Conservation (phyloP, 2,329 filamentous ascomycete species). For the Aureobasidium sp. region DNA sequence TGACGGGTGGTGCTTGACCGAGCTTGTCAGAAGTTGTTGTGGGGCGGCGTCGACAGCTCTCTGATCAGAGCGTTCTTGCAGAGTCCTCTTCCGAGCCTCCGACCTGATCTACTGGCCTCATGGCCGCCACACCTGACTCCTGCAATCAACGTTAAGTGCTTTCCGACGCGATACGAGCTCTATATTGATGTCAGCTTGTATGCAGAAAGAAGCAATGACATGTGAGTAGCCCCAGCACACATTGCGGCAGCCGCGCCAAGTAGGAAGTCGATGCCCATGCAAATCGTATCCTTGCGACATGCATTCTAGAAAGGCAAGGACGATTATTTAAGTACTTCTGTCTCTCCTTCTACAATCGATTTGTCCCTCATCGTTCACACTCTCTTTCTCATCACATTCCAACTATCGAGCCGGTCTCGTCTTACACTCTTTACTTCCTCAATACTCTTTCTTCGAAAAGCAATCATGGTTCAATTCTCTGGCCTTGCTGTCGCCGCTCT, state of each 20-base stretch:
- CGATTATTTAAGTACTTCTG: neutral
- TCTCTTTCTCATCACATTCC: conserved; percentile 4
- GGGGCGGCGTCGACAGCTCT: neutral
- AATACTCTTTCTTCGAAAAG: neutral
- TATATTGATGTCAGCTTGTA: neutral
- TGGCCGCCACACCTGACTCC: neutral
- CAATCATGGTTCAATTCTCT: conserved; percentile 17
- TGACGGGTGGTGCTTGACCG: neutral
- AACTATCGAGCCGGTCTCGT: conserved; percentile 11
- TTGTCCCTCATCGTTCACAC: neutral
- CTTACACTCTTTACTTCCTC: conserved; percentile 4
- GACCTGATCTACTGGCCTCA: neutral
- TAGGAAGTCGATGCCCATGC: neutral
- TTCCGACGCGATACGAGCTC: neutral
- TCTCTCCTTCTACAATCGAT: neutral
- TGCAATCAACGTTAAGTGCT: neutral
- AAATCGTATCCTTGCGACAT: neutral
- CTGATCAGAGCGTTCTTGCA: neutral
- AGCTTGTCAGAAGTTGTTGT: conserved; percentile 1
- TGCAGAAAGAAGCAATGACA: neutral
- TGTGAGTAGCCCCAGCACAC: neutral
- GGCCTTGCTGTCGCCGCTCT: conserved; percentile 6
- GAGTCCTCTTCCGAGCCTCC: neutral
- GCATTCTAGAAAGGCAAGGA: neutral
- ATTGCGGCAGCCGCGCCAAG: neutral